Conservation (phyloP, 2,329 filamentous ascomycete species). For the Ophiocordyceps sinensis region DNA sequence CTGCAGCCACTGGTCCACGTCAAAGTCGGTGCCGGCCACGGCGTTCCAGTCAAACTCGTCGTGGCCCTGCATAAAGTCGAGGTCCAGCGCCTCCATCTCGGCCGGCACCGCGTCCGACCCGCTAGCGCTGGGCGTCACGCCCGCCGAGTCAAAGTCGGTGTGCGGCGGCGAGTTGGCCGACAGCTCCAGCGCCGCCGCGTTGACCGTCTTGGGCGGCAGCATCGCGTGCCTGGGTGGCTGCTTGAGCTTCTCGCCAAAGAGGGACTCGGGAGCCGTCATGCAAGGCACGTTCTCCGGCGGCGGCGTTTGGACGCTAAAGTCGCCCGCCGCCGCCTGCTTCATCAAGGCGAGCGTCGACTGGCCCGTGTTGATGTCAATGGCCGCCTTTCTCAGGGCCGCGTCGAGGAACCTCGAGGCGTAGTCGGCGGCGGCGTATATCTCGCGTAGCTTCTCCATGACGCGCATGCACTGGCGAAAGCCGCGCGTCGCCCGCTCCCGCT, state of each 20-base stretch:
- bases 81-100: constrained; percentile 24
- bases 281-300: constrained; percentile 35
- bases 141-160: constrained; percentile 26
- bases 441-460: constrained; percentile 73
- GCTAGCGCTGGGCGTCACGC: constrained; percentile 30
- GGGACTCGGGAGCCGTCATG: constrained; percentile 25
- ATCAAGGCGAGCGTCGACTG: constrained; percentile 19
- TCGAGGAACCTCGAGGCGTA: constrained; percentile 94
- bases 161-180: constrained; percentile 27
- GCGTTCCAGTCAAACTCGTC: constrained; percentile 41
- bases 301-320: constrained; percentile 32
- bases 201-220: constrained; percentile 23
- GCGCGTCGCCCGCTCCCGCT: constrained; percentile 57
- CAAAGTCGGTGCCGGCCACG: constrained; percentile 36
- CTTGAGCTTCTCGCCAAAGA: constrained; percentile 19
- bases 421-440: constrained; percentile 88
- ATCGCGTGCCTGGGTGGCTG: constrained; percentile 16
- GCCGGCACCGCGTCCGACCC: constrained; percentile 24
- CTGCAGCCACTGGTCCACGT: constrained; percentile 45
- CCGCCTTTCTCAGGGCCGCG: constrained; percentile 75
- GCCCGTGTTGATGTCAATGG: constrained; percentile 48
- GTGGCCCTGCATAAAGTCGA: constrained; percentile 31
- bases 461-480: constrained; percentile 89
- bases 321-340: constrained; percentile 15
- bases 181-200: constrained; percentile 19